Percentiles rank a stretch among this genome's conserved stretches.
Conservation (phyloP, 2,329 filamentous ascomycete genomes). For the Herpotrichia juniperi region DNA sequence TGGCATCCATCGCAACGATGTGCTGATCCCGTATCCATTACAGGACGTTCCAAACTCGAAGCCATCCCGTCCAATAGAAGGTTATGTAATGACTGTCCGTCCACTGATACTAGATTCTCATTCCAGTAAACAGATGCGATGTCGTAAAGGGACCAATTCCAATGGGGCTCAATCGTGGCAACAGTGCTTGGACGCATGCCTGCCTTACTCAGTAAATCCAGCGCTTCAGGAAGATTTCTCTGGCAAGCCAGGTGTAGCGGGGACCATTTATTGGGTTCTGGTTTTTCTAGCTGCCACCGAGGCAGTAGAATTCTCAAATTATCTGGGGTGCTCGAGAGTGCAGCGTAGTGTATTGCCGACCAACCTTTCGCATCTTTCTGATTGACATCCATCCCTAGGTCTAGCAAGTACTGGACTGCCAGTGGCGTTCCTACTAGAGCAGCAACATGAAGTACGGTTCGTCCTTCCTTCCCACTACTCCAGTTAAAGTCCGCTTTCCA, state of each 20-base stretch:
- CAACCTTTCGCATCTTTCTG: constrained; percentile 11
- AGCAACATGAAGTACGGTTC: constrained; percentile 12
- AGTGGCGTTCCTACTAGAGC: not conserved
- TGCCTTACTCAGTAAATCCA: constrained; percentile 6
- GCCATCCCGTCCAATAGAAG: not conserved
- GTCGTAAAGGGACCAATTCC: constrained; percentile 11
- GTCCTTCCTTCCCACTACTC: constrained; percentile 2
- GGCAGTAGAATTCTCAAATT: constrained; percentile 5
- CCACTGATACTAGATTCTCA: not conserved
- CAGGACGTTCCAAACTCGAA: not conserved
- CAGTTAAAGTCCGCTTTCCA: not conserved
- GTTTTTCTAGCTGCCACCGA: not conserved
- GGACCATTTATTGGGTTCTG: constrained; percentile 1
- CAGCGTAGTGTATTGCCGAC: constrained; percentile 14
- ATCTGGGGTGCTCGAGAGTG: not conserved
- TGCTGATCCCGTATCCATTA: not conserved
- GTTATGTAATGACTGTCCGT: constrained; percentile 3
- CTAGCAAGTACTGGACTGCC: constrained; percentile 5
- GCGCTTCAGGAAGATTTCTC: constrained; percentile 3
- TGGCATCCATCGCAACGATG: constrained; percentile 7
- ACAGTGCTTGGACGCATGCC: constrained; percentile 9
- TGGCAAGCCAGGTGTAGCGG: constrained; percentile 14
- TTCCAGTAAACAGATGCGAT: constrained; percentile 11
- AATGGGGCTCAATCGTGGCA: constrained; percentile 1
- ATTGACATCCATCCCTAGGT: constrained; percentile 5